Evolutionary conservation across 2,329 filamentous ascomycete species (phyloP).

Genomic region (Aureobasidium subglaciale): DNA sequence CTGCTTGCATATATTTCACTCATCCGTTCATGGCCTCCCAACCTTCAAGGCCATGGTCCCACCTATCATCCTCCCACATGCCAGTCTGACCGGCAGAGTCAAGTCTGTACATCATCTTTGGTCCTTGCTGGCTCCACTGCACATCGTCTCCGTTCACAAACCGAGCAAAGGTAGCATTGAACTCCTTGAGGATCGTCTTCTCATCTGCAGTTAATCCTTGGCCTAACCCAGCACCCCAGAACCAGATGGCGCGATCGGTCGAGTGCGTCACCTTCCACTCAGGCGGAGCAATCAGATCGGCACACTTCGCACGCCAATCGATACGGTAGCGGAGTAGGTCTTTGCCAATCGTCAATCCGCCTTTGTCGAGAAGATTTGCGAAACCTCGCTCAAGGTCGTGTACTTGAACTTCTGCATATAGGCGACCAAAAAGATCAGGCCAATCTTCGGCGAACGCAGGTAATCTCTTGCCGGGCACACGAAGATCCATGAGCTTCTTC

Average conservation of each 20-base stretch:
- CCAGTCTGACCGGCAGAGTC: slow-evolving; percentile 40
- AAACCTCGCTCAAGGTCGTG: slow-evolving; percentile 48
- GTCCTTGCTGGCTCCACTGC: slow-evolving; percentile 32
- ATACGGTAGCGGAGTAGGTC: slow-evolving; percentile 48
- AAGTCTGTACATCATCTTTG: slow-evolving; percentile 38
- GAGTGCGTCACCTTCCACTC: slow-evolving; percentile 50
- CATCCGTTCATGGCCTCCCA: slow-evolving; percentile 33
- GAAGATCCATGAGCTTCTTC: slow-evolving; percentile 34
- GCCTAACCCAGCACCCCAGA: slow-evolving; percentile 44
- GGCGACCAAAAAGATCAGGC: slow-evolving; percentile 45
- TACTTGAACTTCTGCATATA: slow-evolving; percentile 53
- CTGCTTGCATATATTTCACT: slow-evolving; percentile 9
- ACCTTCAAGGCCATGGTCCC: slow-evolving; percentile 41
- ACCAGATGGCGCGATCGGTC: slow-evolving; percentile 49
- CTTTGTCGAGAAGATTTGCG: slow-evolving; percentile 36
- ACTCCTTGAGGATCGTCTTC: slow-evolving; percentile 35
- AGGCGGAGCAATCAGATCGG: slow-evolving; percentile 35
- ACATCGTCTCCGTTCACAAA: slow-evolving; percentile 38
- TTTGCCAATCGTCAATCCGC: slow-evolving; percentile 34
- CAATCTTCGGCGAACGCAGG: slow-evolving; percentile 38
- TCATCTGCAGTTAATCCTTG: slow-evolving; percentile 36
- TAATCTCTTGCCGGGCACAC: slow-evolving; percentile 23
- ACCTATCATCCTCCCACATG: slow-evolving; percentile 39
- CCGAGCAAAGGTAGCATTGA: slow-evolving; percentile 32
- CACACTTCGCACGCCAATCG: slow-evolving; percentile 45